Percentiles rank a stretch among this genome's conserved stretches.
phyloP scores from a whole-genome alignment of 1,139 yeast species.

The Casaregolazyma lundiana region DNA sequence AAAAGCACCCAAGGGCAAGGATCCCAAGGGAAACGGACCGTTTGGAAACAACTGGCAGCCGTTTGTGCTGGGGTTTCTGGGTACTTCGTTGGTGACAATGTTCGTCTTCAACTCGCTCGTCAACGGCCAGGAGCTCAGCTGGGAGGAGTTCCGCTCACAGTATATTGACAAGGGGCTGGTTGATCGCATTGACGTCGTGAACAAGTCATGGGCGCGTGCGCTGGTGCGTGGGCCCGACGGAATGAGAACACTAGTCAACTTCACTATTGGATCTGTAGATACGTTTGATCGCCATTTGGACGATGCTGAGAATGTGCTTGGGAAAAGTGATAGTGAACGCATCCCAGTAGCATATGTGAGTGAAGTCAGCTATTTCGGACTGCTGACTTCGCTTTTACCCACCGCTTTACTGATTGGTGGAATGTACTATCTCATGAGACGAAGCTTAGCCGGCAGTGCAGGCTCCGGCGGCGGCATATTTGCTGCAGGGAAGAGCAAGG shows the following conservation, averaged over 20 bases:
- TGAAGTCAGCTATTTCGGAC: conserved; percentile 56
- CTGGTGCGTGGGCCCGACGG: conserved; percentile 21
- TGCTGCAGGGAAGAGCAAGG: conserved; percentile 70
- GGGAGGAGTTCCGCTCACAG: conserved; percentile 83
- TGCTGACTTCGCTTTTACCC: conserved; percentile 69
- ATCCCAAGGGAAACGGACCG: conserved; percentile 4
- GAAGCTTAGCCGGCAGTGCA: conserved; percentile 43
- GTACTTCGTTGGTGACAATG: conserved; percentile 6
- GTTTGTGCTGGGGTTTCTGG: conserved; percentile 9
- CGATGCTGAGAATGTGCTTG: conserved; percentile 66
- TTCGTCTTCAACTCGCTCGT: conserved; percentile 6
- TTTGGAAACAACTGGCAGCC: conserved; percentile 10
- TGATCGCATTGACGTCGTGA: conserved; percentile 67
- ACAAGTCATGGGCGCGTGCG: conserved; percentile 66
- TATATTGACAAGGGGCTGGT: conserved; percentile 84
- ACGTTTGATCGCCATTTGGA: conserved; percentile 80
- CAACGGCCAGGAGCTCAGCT: conserved; percentile 40
- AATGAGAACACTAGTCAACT: conserved; percentile 35
- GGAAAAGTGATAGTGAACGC: conserved; percentile 61
- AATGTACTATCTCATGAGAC: conserved; percentile 62
- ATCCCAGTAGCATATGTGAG: conserved; percentile 71
- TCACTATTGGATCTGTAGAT: conserved; percentile 87
- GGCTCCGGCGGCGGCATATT: conserved; percentile 31
- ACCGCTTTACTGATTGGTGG: conserved; percentile 84
- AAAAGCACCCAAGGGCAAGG: background rate